A percentile compares a stretch with the other conserved stretches of the same genome.
phyloP scores from a whole-genome alignment of 108 stramenopile species.

The Discostella stelligeroides region DNA sequence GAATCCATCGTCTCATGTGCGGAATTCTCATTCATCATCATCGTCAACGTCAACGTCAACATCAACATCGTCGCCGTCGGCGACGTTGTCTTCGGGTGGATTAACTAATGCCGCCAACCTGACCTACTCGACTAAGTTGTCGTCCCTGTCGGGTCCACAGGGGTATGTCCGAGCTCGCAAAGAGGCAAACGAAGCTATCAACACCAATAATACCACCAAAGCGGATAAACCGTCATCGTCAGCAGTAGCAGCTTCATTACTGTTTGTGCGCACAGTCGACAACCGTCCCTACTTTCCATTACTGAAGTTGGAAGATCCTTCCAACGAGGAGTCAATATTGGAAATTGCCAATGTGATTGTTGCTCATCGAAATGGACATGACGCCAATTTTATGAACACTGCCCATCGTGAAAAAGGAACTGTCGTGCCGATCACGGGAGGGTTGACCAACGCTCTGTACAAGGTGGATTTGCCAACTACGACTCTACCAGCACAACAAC shows the following conservation, averaged over 20 bases:
- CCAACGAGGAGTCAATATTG: conserved; percentile 26
- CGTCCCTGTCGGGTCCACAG: conserved; percentile 14
- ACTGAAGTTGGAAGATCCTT: conserved; percentile 36
- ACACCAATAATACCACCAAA: neutral
- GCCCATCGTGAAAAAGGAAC: conserved; percentile 3
- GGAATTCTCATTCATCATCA: too few species aligned
- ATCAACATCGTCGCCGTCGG: too few species aligned
- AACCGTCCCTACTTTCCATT: conserved; percentile 61
- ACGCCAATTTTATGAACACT: neutral
- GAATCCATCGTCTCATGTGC: too few species aligned
- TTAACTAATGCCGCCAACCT: too few species aligned
- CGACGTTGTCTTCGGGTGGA: too few species aligned
- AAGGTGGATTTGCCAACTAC: conserved; percentile 40
- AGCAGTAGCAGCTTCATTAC: neutral
- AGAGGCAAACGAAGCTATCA: conserved; percentile 10
- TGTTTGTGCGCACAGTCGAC: conserved; percentile 39
- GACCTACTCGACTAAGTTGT: neutral
- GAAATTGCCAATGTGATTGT: conserved; percentile 9
- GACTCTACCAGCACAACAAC: too few species aligned
- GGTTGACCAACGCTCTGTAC: conserved; percentile 80
- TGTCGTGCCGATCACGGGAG: conserved; percentile 62
- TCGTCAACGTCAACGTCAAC: too few species aligned
- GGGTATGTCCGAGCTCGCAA: conserved; percentile 27
- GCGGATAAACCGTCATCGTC: neutral
- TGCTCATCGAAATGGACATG: neutral